Percentiles rank a stretch among this genome's conserved stretches.
Conservation (phyloP, 2,329 filamentous ascomycete species). For the Sclerotinia minor region DNA sequence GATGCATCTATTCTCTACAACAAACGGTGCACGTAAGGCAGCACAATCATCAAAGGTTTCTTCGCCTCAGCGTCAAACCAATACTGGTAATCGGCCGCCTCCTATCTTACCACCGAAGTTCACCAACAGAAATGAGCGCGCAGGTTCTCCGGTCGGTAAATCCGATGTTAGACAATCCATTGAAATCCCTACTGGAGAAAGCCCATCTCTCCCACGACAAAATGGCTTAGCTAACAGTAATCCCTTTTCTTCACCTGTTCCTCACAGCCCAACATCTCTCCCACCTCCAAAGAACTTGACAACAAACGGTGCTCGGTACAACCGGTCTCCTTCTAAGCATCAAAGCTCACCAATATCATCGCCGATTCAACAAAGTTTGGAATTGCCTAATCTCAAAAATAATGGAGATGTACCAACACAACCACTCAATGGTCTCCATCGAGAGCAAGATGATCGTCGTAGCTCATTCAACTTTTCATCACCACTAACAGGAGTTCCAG, state of each 20-base stretch:
- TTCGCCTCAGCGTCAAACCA: conserved; percentile 22
- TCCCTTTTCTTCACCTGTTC: conserved; percentile 40
- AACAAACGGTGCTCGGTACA: conserved; percentile 31
- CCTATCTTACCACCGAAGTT: conserved; percentile 21
- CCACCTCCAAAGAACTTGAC: conserved; percentile 39
- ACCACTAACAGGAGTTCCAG: conserved; percentile 37
- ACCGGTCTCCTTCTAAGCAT: conserved; percentile 23
- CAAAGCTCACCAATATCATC: conserved; percentile 21
- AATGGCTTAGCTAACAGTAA: conserved; percentile 27
- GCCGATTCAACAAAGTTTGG: conserved; percentile 27
- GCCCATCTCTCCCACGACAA: conserved; percentile 21
- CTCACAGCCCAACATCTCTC: conserved; percentile 40
- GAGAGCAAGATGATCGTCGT: conserved; percentile 33
- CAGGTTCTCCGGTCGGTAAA: conserved; percentile 30
- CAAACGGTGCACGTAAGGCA: conserved; percentile 25
- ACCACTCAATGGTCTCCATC: conserved; percentile 27
- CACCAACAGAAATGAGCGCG: conserved; percentile 25
- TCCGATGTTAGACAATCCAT: conserved; percentile 5
- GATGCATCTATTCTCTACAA: conserved; percentile 27
- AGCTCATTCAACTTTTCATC: conserved; percentile 38
- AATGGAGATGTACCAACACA: conserved; percentile 25
- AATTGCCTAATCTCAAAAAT: conserved; percentile 26
- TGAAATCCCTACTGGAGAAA: conserved; percentile 7
- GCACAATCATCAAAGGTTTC: conserved; percentile 20
- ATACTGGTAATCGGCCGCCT: conserved; percentile 8